Base-by-base conservation (phyloP, 2,329 filamentous ascomycete species). In the Neonectria neomacrospora region DNA sequence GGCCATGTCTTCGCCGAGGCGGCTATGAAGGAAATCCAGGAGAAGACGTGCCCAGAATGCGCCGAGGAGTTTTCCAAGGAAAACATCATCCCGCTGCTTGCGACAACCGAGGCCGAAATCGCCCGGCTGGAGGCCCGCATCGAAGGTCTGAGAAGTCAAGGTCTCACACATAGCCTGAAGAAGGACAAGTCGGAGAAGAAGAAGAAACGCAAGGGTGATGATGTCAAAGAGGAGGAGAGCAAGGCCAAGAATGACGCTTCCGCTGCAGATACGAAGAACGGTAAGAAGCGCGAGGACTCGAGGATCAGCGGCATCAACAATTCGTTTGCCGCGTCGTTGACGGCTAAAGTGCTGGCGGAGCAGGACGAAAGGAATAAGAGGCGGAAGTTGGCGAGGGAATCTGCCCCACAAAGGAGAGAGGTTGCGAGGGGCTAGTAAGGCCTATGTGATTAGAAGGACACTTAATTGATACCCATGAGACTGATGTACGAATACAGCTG, bases 1-100 rank as follows among this genome's bases (percentile, higher is more conserved):
- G 96, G 96, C 0, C 96, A 99, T 81, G 94, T 93, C 1, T 98
- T 98, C 79, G 90, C 93, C 1, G 94, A 96, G 65, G 88, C 89
- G 56, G 93, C 94, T 8, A 90, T 98, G 68, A 91, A 90, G 69
- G 92, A 96, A 78, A 88, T 96, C n/a, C 76, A 81, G 3, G 90
- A 91, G 67, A 82, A 83, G 28, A 74, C 76, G 0, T 91, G 88
- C 61, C 86, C 88, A 0, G 86, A 95, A 80, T 99, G 96, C 78
- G 92, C 91, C 68, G 88, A 90, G 60, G 73, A 84, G 0, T 97
- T 96, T 73, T 86, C 87, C 22, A 78, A 85, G 23, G 88, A 91
- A 30, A 92, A 98, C 71, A 81, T 97, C 18, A 90, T 99, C n/a
- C 83, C 92, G 0, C 92, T 99, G 52, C 81, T 98, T 6, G 89